Evolutionary conservation across 495 filamentous ascomycete genomes (phyloP), one percentile per base, ranked within the genome.

Genomic region (Parathielavia appendiculata): DNA sequence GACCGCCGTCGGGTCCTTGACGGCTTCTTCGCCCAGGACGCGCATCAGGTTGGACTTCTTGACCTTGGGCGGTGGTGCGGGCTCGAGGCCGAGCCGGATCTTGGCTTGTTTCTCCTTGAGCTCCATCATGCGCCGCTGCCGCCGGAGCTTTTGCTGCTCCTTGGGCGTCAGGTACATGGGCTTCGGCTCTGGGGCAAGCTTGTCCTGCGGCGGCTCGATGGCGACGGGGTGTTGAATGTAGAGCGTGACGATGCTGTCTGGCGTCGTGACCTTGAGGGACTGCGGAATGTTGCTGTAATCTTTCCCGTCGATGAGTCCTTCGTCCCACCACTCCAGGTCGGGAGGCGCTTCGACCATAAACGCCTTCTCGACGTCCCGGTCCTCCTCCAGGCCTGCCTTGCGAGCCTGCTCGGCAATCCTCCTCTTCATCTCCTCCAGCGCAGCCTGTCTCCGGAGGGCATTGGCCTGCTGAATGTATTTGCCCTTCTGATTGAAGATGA

Each of bases 241-340:
- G 53, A 80, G 70, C 0, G 92, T 96, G 46, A 99, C 82, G 60
- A 96, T 92, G 20, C 86, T 86, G 66, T 97, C 91, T 19, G 82
- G 73, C 0, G 84, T 83, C 36, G 86, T 79, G 53, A 97, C 82
- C 68, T 93, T 93, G 50, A 95, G 76, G 2, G 75, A 77, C 46
- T 78, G 76, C 14, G 84, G 76, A 59, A 93, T 80, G 54, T 79
- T 79, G 57, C 83, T 76, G 70, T 97, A 97, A 54, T 81, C 84
- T 39, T 80, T 79, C 17, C 85, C 88, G 43, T 85, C 80, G 23
- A 96, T 79, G 8, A 97, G 73, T 2, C 82, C 86, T 73, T 97
- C 91, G 63, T 99, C 93, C 95, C 95, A 97, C 95, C 95, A 99
- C 72, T 99, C 93, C 41, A 97, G 79, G 19, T 87, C 86, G 9